Base-by-base conservation (phyloP, 805 yeast genomes). In the Danielozyma ontarioensis region DNA sequence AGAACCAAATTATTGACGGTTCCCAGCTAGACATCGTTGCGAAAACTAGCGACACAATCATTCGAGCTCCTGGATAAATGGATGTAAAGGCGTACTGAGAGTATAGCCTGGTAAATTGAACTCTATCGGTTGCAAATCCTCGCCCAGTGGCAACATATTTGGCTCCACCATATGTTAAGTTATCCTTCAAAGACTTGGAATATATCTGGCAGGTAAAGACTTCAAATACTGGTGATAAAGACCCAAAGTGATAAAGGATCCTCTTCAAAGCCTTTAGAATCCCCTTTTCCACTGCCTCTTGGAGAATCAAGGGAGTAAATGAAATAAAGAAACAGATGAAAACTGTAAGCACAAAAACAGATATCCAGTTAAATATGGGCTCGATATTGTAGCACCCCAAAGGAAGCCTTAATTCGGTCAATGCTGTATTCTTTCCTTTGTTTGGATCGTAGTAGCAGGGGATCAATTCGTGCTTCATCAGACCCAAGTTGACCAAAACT, bases 201-300 rank as follows among this genome's bases (percentile, higher is more conserved):
- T 90, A 90, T 6, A 89, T 82, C 58, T 89, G 96, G 55, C 97
- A 87, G 6, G 86, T 96, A 61, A 90, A 88, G 5, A 90, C 97
- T 55, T 90, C 97, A 60, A 90, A 90, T 34, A 89, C 61, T 2
- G 97, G 97, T 2, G 97, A 83, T 38, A 89, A 57, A 0, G 96
- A 88, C 21, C 76, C 53, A 36, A 90, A 68, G 50, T 90, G 97
- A 54, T 74, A 76, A n/a, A 74, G 53, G 31, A 89, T 73, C 42
- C 97, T 70, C 24, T 72, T 65, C 2, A 72, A 46, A 0, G 96
- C 90, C 44, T 81, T 80, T 76, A 83, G 70, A 11, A 80, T 44
- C 0, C 97, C 97, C 48, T 88, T 78, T 54, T 90, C 97, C 10
- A 87, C 73, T 28, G 87, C 51, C 52, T 90, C 97, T 50, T 90